phyloP scores from a whole-genome alignment of 1,139 yeast species.

The Taphrina pruni region DNA sequence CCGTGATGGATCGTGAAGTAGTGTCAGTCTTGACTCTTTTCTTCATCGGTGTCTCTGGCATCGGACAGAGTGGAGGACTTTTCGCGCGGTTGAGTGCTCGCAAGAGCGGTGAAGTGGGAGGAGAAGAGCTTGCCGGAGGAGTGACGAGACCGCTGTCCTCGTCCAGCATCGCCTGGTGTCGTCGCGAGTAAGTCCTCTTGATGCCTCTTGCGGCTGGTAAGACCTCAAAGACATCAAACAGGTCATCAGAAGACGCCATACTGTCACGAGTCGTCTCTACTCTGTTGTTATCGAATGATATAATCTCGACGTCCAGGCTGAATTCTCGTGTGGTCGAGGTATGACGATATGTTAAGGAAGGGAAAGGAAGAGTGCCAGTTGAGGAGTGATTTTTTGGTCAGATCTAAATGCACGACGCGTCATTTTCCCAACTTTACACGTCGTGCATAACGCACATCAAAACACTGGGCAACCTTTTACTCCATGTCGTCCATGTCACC shows the following conservation, averaged over 20 bases:
- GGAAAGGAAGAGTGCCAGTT: background rate
- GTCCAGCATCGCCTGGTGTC: constrained; percentile 12
- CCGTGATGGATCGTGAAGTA: constrained; percentile 10
- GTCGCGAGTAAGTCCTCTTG: constrained; percentile 26
- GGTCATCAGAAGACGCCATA: constrained; percentile 9
- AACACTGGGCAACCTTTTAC: background rate
- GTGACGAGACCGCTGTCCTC: constrained; percentile 13
- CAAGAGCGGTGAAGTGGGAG: constrained; percentile 21
- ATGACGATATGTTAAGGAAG: background rate
- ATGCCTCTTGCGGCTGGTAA: constrained; percentile 24
- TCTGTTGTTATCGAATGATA: background rate
- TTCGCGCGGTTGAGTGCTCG: background rate
- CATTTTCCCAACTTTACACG: background rate
- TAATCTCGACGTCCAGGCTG: too few species aligned
- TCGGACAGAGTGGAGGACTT: background rate
- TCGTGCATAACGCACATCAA: constrained; percentile 4
- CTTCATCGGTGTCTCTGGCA: constrained; percentile 5
- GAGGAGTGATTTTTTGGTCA: too few species aligned
- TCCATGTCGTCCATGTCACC: too few species aligned
- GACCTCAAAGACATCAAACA: constrained; percentile 17
- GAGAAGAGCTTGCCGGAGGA: constrained; percentile 35
- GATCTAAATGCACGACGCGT: background rate
- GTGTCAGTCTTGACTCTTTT: background rate
- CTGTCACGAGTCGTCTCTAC: background rate
- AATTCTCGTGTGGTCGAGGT: background rate